phyloP scores from a whole-genome alignment of 2,329 filamentous ascomycete genomes.

The Rasamsonia emersonii region DNA sequence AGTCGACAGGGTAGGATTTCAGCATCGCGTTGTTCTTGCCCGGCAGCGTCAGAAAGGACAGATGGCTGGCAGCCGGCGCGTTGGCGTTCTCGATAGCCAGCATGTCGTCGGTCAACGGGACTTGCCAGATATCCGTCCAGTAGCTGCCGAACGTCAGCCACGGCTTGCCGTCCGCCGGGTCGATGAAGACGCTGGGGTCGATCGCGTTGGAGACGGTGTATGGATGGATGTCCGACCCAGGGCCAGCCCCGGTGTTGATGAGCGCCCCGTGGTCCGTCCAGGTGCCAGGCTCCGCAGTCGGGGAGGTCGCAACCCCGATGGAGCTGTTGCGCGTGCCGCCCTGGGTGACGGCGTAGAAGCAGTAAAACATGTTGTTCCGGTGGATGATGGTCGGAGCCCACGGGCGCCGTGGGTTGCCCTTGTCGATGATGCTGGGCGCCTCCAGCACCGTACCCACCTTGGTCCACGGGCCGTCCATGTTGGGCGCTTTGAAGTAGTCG shows the following conservation, averaged over 20 bases:
- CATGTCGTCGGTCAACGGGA: slow-evolving; percentile 35
- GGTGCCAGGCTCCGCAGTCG: slow-evolving; percentile 23
- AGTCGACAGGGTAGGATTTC: not conserved
- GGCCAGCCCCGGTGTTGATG: slow-evolving; percentile 24
- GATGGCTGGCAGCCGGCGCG: slow-evolving; percentile 18
- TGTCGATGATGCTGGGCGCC: slow-evolving; percentile 23
- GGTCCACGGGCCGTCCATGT: slow-evolving; percentile 6
- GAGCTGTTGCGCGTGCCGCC: slow-evolving; percentile 55
- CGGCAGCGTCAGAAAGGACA: slow-evolving; percentile 13
- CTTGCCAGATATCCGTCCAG: slow-evolving; percentile 58
- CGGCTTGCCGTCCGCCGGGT: slow-evolving; percentile 23
- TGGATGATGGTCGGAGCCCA: slow-evolving; percentile 55
- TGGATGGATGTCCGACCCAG: slow-evolving; percentile 16
- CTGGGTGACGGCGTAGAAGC: slow-evolving; percentile 56
- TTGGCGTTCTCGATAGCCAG: slow-evolving; percentile 14
- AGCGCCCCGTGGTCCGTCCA: slow-evolving; percentile 29
- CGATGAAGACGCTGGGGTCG: slow-evolving; percentile 46
- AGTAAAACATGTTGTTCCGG: slow-evolving; percentile 51
- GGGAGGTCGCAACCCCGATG: slow-evolving; percentile 50
- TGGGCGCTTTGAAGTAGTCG: slow-evolving; percentile 4
- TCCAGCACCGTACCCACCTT: slow-evolving; percentile 18
- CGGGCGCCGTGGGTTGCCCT: slow-evolving; percentile 22
- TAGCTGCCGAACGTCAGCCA: slow-evolving; percentile 59
- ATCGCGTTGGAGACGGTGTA: slow-evolving; percentile 51
- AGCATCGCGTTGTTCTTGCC: not conserved